Evolutionary conservation across 306 rosid species (phyloP), one percentile per base, ranked within the genome.

Genomic region (Citrullus amarus): DNA sequence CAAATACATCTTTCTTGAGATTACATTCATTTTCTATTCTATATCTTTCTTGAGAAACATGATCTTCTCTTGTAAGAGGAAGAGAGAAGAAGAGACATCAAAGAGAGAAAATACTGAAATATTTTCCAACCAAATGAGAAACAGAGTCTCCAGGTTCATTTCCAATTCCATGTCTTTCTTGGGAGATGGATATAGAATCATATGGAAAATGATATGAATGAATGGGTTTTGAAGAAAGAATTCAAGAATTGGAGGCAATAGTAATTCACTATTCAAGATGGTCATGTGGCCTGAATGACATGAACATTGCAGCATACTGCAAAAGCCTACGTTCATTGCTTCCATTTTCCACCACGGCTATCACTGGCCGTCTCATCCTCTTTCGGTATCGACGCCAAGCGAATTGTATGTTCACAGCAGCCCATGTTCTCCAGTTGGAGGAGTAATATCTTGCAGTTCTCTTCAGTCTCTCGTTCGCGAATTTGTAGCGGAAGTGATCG

Each of bases 371-470:
- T 84, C 89, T 78, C 10, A 92, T 92, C 96, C 97, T 92, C 88
- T 81, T 62, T 91, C 93, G 85, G 93, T 91, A 86, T 72, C 93
- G 89, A 55, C 86, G 84, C 91, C 93, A 95, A 39, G 92, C 91
- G n/a, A 95, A 79, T 78, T 95, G 99, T 69, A 95, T 83, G 55
- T 88, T 95, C n/a, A 96, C 98, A 12, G 99, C 90, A 12, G 96
- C 99, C 99, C 99, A 96, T 4, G 99, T 96, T 75, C 99, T 79
- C 99, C 99, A 96, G 84, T 96, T 96, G 2, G 99, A 96, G 2
- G 99, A 96, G 88, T 96, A 96, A 70, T 92, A 96, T 78, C 99
- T 91, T 0, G 99, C 96, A 0, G 99, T 92, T 81, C 96, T 80
- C 84, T 96, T 96, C 1, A 92, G 92, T 75, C 98, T 88, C 80